Base-by-base conservation (phyloP, 2,329 filamentous ascomycete genomes). In the Botryosphaeria dothidea region DNA sequence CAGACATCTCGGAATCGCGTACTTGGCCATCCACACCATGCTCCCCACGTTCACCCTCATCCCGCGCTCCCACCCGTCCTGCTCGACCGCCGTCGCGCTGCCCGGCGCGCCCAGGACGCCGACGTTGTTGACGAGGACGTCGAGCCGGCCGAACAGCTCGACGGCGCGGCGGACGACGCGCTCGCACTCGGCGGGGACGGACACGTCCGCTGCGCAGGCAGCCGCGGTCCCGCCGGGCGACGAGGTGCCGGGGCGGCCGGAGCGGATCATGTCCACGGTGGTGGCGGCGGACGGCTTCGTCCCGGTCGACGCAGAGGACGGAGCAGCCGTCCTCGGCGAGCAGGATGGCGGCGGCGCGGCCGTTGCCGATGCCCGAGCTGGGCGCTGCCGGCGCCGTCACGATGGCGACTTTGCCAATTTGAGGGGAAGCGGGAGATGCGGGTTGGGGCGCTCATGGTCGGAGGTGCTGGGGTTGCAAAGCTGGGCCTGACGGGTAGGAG, bases 51-150 rank as follows among this genome's bases (percentile, higher is more conserved):
- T 90, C 52, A 89, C 77, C 49, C 87, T 81, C 63, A 90, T 79
- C 0, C 83, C 81, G 58, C 79, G 80, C 0, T 83, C 79, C 86
- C 86, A 91, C 11, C 80, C 78, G 0, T 73, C 80, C 79, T 88
- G 83, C 69, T 90, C 85, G 0, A 89, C 84, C 0, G 87, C 84
- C 1, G 86, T 79, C 0, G 87, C 87, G 1, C 84, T 88, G 0
- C 88, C 88, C 1, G 75, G 64, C 2, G 31, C 0, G 86, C 82
- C 0, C 88, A 81, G 80, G 21, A 90, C 78, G 0, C 88, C 89
- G 1, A 90, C 88, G 64, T 86, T 87, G 70, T 90, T 90, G 38
- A 90, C 78, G 0, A 90, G 76, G 46, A 90, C 86, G 69, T 90
- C 86, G 1, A 90, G 68, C 1, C 84, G 77, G 0, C 86, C 86